Evolutionary conservation across 2,329 filamentous ascomycete species (phyloP), one percentile per base, ranked within the genome.

Genomic region (Huntiella abstrusa): DNA sequence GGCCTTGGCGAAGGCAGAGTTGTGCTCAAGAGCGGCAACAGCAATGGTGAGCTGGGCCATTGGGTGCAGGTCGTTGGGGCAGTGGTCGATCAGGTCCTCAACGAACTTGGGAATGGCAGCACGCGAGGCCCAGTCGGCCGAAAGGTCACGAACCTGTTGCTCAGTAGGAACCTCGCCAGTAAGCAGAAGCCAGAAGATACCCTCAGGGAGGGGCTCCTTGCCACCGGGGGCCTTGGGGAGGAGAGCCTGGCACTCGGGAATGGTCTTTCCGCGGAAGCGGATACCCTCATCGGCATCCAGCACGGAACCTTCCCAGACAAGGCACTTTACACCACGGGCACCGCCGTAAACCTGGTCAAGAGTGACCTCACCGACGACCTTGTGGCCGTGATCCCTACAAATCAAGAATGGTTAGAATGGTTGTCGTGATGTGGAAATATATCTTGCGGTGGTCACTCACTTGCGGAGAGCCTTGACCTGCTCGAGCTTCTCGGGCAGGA

Each of bases 31-130:
- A 61, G 91, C 91, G 57, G 83, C 94, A 59, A 98, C 86, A 60
- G 91, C 91, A 59, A 98, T 73, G 51, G 91, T 96, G 76, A 98
- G 92, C 72, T 98, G 91, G 53, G 91, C 88, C 91, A 98, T 98
- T 65, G 91, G 91, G 78, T 98, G 91, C 57, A 98, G 84, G 67
- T 93, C 86, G 70, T 75, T 91, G 13, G 91, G 91, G 83, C 88
- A 96, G 73, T 91, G 86, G 79, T 98, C 91, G 69, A 98, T 94
- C 64, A 98, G 82, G 73, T 98, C 91, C 74, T 94, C 87, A 61
- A 98, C 77, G 69, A 93, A 96, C 72, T 93, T 93, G 70, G 91
- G 91, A 56, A 98, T 71, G 60, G 92, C 85, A 67, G 91, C 86
- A 60, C 91, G 87, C 62, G 91, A 91, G 63, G 91, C 91, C 91